These are phyloP conservation scores for Leccinum aurantiacum DNA, from an alignment of 768 basidiomycete genomes.

Conservation along the genomic window DNA sequence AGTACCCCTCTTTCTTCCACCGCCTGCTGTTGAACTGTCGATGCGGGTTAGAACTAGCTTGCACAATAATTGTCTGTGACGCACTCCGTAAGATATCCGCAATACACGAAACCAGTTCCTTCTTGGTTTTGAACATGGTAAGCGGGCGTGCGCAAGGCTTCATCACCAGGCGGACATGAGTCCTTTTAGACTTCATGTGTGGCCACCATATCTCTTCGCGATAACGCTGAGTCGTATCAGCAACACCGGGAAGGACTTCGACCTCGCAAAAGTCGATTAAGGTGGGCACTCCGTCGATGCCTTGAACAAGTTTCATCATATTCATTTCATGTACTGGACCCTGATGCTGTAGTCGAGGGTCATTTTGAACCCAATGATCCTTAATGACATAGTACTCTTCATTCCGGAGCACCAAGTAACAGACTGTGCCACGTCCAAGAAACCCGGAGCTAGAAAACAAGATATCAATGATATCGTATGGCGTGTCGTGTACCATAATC, in stretches of 20 bases:
- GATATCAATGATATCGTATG: background rate
- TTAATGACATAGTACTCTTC: background rate
- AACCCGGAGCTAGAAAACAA: background rate
- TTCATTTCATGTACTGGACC: background rate
- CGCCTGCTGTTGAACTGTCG: background rate
- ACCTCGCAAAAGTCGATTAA: background rate
- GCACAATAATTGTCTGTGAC: background rate
- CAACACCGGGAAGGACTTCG: background rate
- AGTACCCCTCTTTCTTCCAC: background rate
- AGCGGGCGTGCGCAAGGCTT: background rate
- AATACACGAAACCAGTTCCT: background rate
- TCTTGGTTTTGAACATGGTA: background rate
- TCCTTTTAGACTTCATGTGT: background rate
- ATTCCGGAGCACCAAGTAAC: background rate
- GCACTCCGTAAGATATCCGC: background rate
- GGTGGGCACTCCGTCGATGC: background rate
- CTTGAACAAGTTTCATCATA: background rate
- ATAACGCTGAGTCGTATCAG: background rate
- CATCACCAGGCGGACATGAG: background rate
- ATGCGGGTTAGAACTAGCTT: background rate
- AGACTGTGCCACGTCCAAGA: background rate
- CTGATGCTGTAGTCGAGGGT: background rate
- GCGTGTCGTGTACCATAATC: background rate
- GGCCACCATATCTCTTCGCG: background rate
- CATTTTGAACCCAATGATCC: background rate